These are phyloP conservation scores for Candida verbasci DNA, from an alignment of 805 yeast species.

Conservation along the genomic window DNA sequence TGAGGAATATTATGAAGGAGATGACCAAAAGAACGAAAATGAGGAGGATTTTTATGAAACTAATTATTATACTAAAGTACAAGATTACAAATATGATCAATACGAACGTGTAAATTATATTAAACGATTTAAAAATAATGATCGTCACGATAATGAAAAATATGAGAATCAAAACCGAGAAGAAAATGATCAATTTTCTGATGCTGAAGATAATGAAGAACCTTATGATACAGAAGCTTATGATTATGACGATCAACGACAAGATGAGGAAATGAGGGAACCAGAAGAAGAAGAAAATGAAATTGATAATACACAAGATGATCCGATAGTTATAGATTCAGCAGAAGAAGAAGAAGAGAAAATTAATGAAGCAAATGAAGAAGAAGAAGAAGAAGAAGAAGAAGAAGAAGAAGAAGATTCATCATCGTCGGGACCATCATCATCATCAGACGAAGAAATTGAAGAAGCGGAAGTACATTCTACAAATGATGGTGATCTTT, in stretches of 20 bases:
- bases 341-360: constrained; percentile 24
- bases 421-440: not conserved
- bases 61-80: no score
- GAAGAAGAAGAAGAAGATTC: not conserved
- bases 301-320: constrained; percentile 15
- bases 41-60: no score
- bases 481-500: constrained; percentile 4
- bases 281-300: constrained; percentile 5
- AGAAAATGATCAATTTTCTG: constrained; percentile 8
- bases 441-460: not conserved
- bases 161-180: constrained; percentile 13
- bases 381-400: constrained; percentile 2
- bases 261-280: constrained; percentile 8
- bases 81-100: no score
- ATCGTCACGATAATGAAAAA: constrained; percentile 20
- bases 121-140: no score
- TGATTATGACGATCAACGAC: constrained; percentile 1
- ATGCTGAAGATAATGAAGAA: no score
- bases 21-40: no score
- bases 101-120: no score
- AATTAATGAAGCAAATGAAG: not conserved
- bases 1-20: no score
- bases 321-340: no score
- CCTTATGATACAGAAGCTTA: constrained; percentile 28
- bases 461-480: not conserved